A percentile compares a stretch with the other conserved stretches of the same genome.
phyloP scores from a whole-genome alignment of 352 stramenopile genomes.

The Phytophthora tentaculata region DNA sequence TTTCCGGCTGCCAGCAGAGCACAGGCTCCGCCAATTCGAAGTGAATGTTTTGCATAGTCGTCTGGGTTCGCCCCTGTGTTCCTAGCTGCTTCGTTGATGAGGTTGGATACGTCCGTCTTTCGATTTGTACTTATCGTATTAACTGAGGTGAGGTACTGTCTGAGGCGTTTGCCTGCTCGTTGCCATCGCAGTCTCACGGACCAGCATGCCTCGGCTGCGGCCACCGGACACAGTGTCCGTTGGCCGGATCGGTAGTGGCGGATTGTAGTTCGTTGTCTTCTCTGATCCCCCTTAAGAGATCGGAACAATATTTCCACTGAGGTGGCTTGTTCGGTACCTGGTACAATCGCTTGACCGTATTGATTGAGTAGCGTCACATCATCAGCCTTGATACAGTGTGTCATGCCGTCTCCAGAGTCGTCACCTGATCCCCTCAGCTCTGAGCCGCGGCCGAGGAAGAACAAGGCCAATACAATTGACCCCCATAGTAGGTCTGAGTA shows the following conservation, averaged over 20 bases:
- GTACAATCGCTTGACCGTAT: background rate
- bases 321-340: background rate
- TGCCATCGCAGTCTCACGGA: background rate
- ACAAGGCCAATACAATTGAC: background rate
- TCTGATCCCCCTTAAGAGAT: constrained; percentile 19
- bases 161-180: background rate
- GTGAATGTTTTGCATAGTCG: background rate
- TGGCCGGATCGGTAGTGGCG: constrained; percentile 25
- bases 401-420: too few relatives aligned
- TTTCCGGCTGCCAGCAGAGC: background rate
- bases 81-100: background rate
- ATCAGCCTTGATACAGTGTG: background rate
- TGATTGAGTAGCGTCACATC: background rate
- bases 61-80: background rate
- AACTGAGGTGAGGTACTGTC: background rate
- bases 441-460: background rate
- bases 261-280: constrained; percentile 11
- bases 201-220: constrained; percentile 1
- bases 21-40: background rate
- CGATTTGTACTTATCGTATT: background rate
- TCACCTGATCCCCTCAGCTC: background rate
- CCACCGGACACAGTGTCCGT: constrained; percentile 14
- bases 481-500: background rate
- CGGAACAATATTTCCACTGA: constrained; percentile 13
- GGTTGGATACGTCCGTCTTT: background rate